A percentile compares a stretch with the other conserved stretches of the same genome.
Conservation (phyloP, 805 yeast species). For the Yarrowia deformans region DNA sequence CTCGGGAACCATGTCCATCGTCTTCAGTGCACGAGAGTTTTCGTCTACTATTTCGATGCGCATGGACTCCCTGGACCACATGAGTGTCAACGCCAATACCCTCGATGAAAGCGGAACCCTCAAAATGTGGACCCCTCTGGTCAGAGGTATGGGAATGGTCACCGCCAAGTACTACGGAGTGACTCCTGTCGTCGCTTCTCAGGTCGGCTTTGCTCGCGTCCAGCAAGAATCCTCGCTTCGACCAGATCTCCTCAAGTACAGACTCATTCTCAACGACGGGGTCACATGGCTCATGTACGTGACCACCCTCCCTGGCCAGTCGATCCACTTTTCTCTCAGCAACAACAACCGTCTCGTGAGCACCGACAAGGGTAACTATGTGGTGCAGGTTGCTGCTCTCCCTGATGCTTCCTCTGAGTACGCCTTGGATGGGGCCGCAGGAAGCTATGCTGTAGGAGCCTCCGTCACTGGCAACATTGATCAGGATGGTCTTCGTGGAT, state of each 20-base stretch:
- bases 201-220: slow-evolving; percentile 68
- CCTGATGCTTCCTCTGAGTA: slow-evolving; percentile 49
- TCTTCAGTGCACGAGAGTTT: slow-evolving; percentile 62
- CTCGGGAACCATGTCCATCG: slow-evolving; percentile 60
- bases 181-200: slow-evolving; percentile 54
- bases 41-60: slow-evolving; percentile 54
- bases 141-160: slow-evolving; percentile 67
- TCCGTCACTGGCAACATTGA: slow-evolving; percentile 52
- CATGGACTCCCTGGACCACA: slow-evolving; percentile 43
- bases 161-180: slow-evolving; percentile 55
- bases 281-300: slow-evolving; percentile 72
- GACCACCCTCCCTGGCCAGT: slow-evolving; percentile 43
- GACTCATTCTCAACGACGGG: slow-evolving; percentile 61
- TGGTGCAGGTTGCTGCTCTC: slow-evolving; percentile 67
- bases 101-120: slow-evolving; percentile 39
- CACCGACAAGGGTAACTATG: slow-evolving; percentile 56
- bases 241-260: slow-evolving; percentile 60
- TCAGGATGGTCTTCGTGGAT: slow-evolving; percentile 30
- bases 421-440: slow-evolving; percentile 66
- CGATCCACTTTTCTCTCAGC: slow-evolving; percentile 46
- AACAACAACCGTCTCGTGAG: slow-evolving; percentile 55
- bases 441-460: slow-evolving; percentile 62
- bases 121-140: slow-evolving; percentile 53
- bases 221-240: slow-evolving; percentile 52
- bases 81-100: slow-evolving; percentile 42